phyloP scores from a whole-genome alignment of 257 asterid genomes.

The Apocynum venetum region DNA sequence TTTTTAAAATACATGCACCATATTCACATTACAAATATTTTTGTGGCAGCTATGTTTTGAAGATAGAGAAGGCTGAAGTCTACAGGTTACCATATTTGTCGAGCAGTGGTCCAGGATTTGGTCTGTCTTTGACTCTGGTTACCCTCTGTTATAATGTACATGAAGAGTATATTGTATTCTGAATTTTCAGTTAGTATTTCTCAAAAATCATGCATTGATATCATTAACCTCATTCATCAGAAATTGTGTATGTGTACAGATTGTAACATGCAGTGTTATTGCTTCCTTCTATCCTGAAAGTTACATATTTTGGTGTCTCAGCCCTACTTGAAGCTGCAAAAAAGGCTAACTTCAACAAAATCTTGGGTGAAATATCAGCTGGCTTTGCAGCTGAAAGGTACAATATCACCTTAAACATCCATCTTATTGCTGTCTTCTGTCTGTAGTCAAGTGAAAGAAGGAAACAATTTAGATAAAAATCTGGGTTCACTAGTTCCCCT shows the following conservation, averaged over 20 bases:
- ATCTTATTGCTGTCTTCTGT: background rate
- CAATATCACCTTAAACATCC: background rate
- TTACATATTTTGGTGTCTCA: slow-evolving; percentile 29
- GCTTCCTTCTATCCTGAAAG: background rate
- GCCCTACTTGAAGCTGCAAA: slow-evolving; percentile 87
- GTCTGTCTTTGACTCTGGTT: slow-evolving; percentile 39
- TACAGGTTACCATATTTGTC: slow-evolving; percentile 87
- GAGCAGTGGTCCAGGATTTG: slow-evolving; percentile 98
- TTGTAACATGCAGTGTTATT: background rate
- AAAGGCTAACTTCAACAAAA: slow-evolving; percentile 66
- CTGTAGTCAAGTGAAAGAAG: background rate
- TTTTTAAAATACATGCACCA: background rate
- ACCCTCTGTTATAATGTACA: background rate
- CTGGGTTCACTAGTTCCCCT: background rate
- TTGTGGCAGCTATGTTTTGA: slow-evolving; percentile 75
- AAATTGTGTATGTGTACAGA: background rate
- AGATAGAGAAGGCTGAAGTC: slow-evolving; percentile 96
- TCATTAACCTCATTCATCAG: background rate
- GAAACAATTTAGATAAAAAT: background rate
- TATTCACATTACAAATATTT: slow-evolving; percentile 25
- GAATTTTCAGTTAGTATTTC: background rate
- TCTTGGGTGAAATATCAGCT: slow-evolving; percentile 48
- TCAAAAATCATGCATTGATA: background rate
- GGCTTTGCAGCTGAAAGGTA: slow-evolving; percentile 95
- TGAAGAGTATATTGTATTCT: background rate